Percentiles rank a stretch among this genome's conserved stretches.
Evolutionary conservation across 139 green algal genomes (phyloP).

Genomic region (Volvox africanus): DNA sequence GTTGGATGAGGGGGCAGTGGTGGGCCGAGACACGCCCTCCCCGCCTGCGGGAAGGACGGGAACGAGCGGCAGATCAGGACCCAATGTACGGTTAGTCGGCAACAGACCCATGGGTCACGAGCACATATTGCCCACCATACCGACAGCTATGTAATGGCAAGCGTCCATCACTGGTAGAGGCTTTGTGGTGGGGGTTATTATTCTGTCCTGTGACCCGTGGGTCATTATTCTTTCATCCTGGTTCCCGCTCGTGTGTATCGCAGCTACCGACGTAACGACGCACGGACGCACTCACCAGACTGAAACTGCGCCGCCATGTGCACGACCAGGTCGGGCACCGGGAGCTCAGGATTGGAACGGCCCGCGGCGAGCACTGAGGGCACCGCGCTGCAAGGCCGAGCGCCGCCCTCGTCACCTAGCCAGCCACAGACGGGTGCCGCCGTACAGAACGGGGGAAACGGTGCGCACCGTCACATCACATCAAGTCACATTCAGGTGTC

Average conservation of each 20-base stretch:
- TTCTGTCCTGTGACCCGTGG: no score
- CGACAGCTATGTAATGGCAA: no score
- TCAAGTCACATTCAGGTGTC: no score
- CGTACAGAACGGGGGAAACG: no score
- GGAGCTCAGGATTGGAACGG: not conserved
- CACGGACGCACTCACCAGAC: not conserved
- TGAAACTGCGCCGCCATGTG: conserved; percentile 48
- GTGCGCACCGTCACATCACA: no score
- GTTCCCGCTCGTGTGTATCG: not conserved
- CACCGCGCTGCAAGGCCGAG: conserved; percentile 22
- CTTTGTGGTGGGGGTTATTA: no score
- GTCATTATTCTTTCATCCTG: no score
- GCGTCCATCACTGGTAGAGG: no score
- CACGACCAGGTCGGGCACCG: conserved; percentile 20
- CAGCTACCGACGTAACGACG: not conserved
- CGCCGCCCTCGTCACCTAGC: conserved; percentile 36
- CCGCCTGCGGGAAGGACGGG: conserved; percentile 19
- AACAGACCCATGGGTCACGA: no score
- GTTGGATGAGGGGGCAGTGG: conserved; percentile 39
- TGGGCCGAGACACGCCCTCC: conserved; percentile 38
- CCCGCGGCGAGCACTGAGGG: conserved; percentile 8
- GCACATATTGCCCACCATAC: no score
- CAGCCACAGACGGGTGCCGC: not conserved
- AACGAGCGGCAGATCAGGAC: not conserved
- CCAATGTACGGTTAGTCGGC: no score